Conservation (phyloP, 2,329 filamentous ascomycete genomes). For the Penicillium sp. region DNA sequence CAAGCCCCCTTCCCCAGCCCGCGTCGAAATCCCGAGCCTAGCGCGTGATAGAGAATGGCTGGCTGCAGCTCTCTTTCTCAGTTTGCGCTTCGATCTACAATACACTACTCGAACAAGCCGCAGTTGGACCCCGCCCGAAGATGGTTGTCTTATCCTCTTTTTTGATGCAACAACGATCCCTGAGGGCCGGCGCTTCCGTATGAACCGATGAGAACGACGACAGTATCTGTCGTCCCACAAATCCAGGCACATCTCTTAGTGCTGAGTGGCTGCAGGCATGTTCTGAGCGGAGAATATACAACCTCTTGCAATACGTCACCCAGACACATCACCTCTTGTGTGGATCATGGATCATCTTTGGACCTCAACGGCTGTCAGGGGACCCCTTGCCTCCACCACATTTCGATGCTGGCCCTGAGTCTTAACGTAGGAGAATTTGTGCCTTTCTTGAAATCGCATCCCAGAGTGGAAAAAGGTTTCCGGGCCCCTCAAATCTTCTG, state of each 20-base stretch:
- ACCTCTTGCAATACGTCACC: conserved; percentile 5
- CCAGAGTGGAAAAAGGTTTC: conserved; percentile 26
- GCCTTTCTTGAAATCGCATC: conserved; percentile 19
- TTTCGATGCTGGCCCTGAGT: not conserved
- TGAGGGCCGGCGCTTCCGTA: not conserved
- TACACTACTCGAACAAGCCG: conserved; percentile 13
- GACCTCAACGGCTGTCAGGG: conserved; percentile 22
- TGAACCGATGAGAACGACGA: conserved; percentile 1
- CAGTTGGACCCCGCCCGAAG: not conserved
- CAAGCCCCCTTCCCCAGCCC: conserved; percentile 24
- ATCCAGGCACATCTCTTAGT: conserved; percentile 18
- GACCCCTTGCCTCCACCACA: conserved; percentile 15
- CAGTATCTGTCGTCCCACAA: conserved; percentile 5
- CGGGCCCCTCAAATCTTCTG: conserved; percentile 18
- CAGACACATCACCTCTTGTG: not conserved
- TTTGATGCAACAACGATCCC: not conserved
- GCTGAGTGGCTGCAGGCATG: conserved; percentile 17
- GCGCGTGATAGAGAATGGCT: conserved; percentile 40
- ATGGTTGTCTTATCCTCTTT: not conserved
- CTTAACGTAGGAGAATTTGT: conserved; percentile 4
- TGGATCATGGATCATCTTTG: conserved; percentile 4
- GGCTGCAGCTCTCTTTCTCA: conserved; percentile 34
- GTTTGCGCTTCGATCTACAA: conserved; percentile 15
- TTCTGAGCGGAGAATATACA: conserved; percentile 13
- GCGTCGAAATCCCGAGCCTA: conserved; percentile 29